Evolutionary conservation across 2,329 filamentous ascomycete species (phyloP), one percentile per base, ranked within the genome.

Genomic region (Colletotrichum neosansevieriae): DNA sequence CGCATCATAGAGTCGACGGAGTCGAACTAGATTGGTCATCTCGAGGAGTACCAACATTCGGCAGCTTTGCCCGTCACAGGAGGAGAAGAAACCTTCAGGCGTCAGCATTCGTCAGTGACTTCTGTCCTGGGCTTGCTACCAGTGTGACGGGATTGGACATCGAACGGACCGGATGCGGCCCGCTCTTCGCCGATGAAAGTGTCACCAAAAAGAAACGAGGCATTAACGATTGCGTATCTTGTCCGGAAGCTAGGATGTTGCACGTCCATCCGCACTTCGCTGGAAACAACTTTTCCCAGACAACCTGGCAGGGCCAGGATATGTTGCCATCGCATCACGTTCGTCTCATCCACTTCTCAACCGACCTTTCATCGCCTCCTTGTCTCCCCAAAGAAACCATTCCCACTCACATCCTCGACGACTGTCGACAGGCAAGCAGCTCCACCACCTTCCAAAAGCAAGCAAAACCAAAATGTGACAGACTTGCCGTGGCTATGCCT

Each of bases 401-500:
- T 36, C 21, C 42, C 13, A 15, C 36, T 44, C 12, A 29, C 42
- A 63, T 45, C 19, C 60, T 38, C 42, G 40, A 32, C 12, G 17
- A 10, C n/a, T n/a, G n/a, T n/a, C 64, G 4, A 58, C 36, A 38
- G 38, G 19, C 47, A n/a, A 17, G 36, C 21, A 58, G 47, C 19
- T 15, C 38, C 65, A 68, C 61, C 29, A 50, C 61, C 65, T 68
- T 54, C 34, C 65, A 29, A 68, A 63, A 65, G 42, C 44, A 59
- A 64, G n/a, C 49, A 57, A 60, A 15, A 19, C 13, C 6, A 24
- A n/a, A 44, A 53, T 36, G 3, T 61, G 63, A 42, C 57, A 56
- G 49, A 17, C 40, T 49, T 21, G n/a, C 17, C 47, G 19, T 45
- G 54, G 53, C n/a, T 34, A 17, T 24, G 19, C 60, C 54, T 38